Evolutionary conservation across 2,329 filamentous ascomycete genomes (phyloP), one percentile per base, ranked within the genome.

Genomic region (Penicillium crustosum): DNA sequence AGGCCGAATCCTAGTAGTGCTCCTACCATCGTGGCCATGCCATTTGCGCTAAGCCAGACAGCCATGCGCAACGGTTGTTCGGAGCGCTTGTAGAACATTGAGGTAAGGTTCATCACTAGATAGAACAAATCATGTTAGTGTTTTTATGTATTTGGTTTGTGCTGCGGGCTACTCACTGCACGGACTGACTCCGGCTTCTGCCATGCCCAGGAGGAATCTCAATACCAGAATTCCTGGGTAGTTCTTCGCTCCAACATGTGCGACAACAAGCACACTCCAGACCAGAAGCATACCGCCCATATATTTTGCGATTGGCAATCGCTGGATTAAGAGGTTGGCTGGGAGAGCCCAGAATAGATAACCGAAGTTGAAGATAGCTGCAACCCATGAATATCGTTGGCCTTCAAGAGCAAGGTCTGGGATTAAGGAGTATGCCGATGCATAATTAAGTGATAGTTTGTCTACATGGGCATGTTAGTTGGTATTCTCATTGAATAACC

Each of bases 171-270:
- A 54, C 67, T 61, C 59, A 70, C 68, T 70, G 53, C 68, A 70
- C 29, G 70, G 68, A 29, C 68, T 71, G 6, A 73, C 66, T n/a
- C 72, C 66, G n/a, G 70, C 73, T 61, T 75, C 74, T 10, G 71
- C 69, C 49, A 81, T 71, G 25, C 79, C 79, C 67, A 81, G 73
- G 2, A 80, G 70, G 44, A 82, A 77, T 23, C 80, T 75, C 49
- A 81, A 70, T 0, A 78, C 74, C 2, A 82, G 66, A 6, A 82
- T 72, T 10, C 76, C 75, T 1, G 73, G 73, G 61, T 75, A 79
- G 49, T 73, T 74, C 47, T 67, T 72, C 0, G 73, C 73, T 2
- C 70, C 75, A n/a, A 72, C 68, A 53, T 77, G 75, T 10, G 72
- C 68, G 55, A 73, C 68, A 29, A 76, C 68, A n/a, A 79, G 61